Evolutionary conservation across 768 basidiomycete genomes (phyloP), one percentile per base, ranked within the genome.

Genomic region (Chlorophyllum brunneum): DNA sequence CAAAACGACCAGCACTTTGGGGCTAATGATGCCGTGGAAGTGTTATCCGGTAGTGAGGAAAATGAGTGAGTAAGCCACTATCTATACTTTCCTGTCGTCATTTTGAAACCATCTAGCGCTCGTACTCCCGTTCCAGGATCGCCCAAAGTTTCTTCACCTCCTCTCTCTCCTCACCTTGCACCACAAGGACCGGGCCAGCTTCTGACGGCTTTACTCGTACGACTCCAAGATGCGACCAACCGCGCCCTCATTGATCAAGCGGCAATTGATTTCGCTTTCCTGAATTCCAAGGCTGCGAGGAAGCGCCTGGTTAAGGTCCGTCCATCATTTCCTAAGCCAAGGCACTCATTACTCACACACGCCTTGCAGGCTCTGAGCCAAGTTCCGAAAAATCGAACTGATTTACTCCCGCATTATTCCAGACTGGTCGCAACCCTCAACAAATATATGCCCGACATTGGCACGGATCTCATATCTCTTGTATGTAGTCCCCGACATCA

Each of bases 251-350:
- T 98, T 52, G 97, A 99, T 64, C 92, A 95, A 68, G 86, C 88
- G 24, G 94, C 94, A 0, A 82, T 98, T 33, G 95, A 99, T 56
- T 99, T 99, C 66, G 92, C 93, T 0, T 92, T 95, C 62, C 74
- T 99, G 52, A 99, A 98, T 64, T 95, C 93, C 37, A 98, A 98
- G 66, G 93, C 95, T 18, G 92, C 95, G 10, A 76, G 97, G 60
- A 98, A 95, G 66, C 73, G 97, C 51, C 77, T 98, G 34, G 76
- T 92, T 58, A 94, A 85, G 80, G 95, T 94, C 56, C 5, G 20
- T 5, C 8, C 23, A 20, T 18, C 30, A 13, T 34, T 61, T 54
- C 34, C 22, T 37, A 36, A 15, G 34, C 16, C 24, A 16, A 39
- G 18, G 7, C 1, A 24, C 3, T 8, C n/a, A 16, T 30, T 46